These are phyloP conservation scores for Kodamaea sagamina DNA, from an alignment of 805 yeast genomes.

Conservation along the genomic window DNA sequence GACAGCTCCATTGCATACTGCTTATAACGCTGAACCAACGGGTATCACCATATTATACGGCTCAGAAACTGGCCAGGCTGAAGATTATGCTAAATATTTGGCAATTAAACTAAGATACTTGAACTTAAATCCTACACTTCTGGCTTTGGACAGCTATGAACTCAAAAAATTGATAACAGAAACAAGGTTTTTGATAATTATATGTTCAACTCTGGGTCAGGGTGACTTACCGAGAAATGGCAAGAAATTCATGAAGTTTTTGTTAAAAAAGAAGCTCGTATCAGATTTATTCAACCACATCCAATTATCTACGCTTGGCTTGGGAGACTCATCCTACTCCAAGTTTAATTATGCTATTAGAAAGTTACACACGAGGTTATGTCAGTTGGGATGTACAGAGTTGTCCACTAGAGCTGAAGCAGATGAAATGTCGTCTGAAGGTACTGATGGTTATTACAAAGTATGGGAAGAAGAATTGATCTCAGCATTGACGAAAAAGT, in stretches of 20 bases:
- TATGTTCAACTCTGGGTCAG: slow-evolving; percentile 93
- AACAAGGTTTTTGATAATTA: slow-evolving; percentile 48
- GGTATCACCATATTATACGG: slow-evolving; percentile 73
- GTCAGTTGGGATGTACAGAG: slow-evolving; percentile 80
- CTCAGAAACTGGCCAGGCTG: slow-evolving; percentile 90
- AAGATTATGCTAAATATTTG: slow-evolving; percentile 74
- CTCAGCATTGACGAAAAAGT: slow-evolving; percentile 22
- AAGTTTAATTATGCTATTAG: slow-evolving; percentile 85
- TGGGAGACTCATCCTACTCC: slow-evolving; percentile 93
- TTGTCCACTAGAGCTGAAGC: slow-evolving; percentile 79
- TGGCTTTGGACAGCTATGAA: slow-evolving; percentile 62
- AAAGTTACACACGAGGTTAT: slow-evolving; percentile 74
- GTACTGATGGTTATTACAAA: slow-evolving; percentile 73
- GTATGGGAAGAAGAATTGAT: slow-evolving; percentile 67
- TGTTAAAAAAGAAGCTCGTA: slow-evolving; percentile 67
- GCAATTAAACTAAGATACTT: slow-evolving; percentile 55
- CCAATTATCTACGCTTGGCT: slow-evolving; percentile 73
- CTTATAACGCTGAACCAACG: slow-evolving; percentile 4
- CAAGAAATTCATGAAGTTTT: slow-evolving; percentile 68
- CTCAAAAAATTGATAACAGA: slow-evolving; percentile 52
- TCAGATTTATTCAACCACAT: slow-evolving; percentile 59
- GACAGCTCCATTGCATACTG: background rate
- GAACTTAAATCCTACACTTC: slow-evolving; percentile 50
- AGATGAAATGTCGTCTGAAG: slow-evolving; percentile 80
- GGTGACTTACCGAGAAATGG: slow-evolving; percentile 88